Conservation (phyloP, 2,329 filamentous ascomycete species). For the Penicillium sp. region DNA sequence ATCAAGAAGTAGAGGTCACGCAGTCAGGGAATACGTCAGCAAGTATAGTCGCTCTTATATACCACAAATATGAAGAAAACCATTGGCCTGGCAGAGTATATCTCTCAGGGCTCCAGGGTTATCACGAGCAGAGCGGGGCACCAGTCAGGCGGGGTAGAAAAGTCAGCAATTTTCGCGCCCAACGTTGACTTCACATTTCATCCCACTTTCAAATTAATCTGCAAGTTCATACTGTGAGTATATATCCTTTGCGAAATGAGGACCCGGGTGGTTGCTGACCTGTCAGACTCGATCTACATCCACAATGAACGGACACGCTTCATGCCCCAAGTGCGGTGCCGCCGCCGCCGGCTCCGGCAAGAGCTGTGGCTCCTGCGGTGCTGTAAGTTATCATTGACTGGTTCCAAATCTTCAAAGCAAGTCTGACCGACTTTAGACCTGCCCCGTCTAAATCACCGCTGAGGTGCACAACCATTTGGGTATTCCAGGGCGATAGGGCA, state of each 20-base stretch:
- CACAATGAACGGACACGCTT: conserved; percentile 24
- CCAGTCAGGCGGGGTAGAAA: conserved; percentile 15
- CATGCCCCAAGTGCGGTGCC: conserved; percentile 25
- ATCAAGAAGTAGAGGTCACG: too few relatives aligned
- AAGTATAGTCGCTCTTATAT: too few relatives aligned
- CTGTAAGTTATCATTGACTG: conserved; percentile 14
- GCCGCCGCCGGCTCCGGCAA: conserved; percentile 15
- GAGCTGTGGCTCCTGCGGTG: conserved; percentile 26
- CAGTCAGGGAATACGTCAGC: too few relatives aligned
- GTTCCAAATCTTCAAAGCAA: not conserved
- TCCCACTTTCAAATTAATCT: not conserved
- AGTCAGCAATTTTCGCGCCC: conserved; percentile 11
- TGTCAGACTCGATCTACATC: conserved; percentile 3
- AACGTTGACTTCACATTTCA: not conserved
- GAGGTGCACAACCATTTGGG: too few relatives aligned
- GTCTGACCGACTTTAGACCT: conserved; percentile 17
- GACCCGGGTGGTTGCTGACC: conserved; percentile 5
- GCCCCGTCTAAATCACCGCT: conserved; percentile 17
- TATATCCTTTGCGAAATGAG: not conserved
- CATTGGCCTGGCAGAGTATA: not conserved
- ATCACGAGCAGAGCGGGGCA: conserved; percentile 5
- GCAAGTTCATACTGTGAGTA: not conserved
- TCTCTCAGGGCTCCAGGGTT: not conserved
- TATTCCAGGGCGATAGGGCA: not conserved
- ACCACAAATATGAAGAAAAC: not conserved